A percentile compares a stretch with the other conserved stretches of the same genome.
phyloP scores from a whole-genome alignment of 2,329 filamentous ascomycete species.

The Botrytis porri region DNA sequence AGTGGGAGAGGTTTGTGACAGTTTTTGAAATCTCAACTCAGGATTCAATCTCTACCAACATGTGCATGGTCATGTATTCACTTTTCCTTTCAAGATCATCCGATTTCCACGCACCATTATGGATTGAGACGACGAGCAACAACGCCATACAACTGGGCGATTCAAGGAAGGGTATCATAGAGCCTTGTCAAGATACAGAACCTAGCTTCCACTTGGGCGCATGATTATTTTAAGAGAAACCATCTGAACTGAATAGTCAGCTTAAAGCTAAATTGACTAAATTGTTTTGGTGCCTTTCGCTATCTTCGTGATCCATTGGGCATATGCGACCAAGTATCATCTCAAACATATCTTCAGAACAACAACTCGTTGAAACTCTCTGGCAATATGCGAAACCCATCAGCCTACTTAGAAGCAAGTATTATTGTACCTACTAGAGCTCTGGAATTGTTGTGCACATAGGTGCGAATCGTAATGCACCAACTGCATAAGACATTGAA shows the following conservation, averaged over 20 bases:
- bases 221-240: not conserved
- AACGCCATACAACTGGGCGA: not conserved
- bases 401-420: no score
- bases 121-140: not conserved
- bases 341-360: not conserved
- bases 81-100: not conserved
- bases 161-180: not conserved
- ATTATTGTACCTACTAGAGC: no score
- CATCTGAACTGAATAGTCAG: not conserved
- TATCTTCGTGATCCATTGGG: not conserved
- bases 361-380: no score
- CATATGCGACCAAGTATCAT: not conserved
- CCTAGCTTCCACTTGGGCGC: not conserved
- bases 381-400: not conserved
- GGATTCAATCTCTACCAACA: not conserved
- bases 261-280: no score
- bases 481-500: not conserved
- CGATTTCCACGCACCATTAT: not conserved
- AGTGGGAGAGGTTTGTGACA: accelerated
- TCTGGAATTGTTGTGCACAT: not conserved
- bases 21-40: not conserved
- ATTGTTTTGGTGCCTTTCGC: no score
- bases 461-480: not conserved
- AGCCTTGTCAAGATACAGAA: not conserved
- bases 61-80: not conserved